Conservation (phyloP, 495 filamentous ascomycete genomes). For the Lophium mytilinum region DNA sequence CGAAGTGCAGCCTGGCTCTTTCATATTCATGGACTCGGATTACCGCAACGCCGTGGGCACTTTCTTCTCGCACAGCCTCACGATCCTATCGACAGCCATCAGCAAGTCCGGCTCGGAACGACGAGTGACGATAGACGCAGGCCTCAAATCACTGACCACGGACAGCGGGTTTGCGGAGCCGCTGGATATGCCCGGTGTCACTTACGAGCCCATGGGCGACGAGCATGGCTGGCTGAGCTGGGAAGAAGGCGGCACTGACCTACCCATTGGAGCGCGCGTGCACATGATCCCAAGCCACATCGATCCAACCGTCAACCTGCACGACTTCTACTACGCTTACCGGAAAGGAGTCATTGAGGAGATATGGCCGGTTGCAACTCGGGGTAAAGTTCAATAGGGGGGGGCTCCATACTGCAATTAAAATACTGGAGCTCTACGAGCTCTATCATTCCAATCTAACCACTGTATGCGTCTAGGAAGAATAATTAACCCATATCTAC, state of each 20-base stretch:
- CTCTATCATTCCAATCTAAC: too few species aligned
- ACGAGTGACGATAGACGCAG: constrained; percentile 17
- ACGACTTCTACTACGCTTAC: constrained; percentile 21
- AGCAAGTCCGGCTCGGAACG: constrained; percentile 20
- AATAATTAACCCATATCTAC: too few species aligned
- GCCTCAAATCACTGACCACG: constrained; percentile 17
- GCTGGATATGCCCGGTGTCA: constrained; percentile 6
- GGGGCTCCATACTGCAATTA: background rate
- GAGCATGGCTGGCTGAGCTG: constrained; percentile 19
- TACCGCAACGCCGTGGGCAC: constrained; percentile 31
- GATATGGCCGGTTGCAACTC: constrained; percentile 17
- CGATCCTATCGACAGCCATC: constrained; percentile 14
- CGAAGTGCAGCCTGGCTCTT: constrained; percentile 34
- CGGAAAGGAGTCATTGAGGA: constrained; percentile 20
- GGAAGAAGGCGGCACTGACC: constrained; percentile 12
- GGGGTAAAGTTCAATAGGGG: constrained; percentile 17
- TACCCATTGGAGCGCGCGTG: constrained; percentile 15
- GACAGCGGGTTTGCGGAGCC: constrained; percentile 21
- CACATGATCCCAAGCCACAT: constrained; percentile 26
- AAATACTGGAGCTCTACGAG: too few species aligned
- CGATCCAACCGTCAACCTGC: constrained; percentile 22
- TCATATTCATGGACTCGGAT: constrained; percentile 36
- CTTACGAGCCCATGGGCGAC: constrained; percentile 16
- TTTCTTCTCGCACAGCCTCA: constrained; percentile 26
- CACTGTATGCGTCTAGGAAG: too few species aligned